Evolutionary conservation across 352 stramenopile species (phyloP).

Genomic region (Globisporangium paroecandrum): DNA sequence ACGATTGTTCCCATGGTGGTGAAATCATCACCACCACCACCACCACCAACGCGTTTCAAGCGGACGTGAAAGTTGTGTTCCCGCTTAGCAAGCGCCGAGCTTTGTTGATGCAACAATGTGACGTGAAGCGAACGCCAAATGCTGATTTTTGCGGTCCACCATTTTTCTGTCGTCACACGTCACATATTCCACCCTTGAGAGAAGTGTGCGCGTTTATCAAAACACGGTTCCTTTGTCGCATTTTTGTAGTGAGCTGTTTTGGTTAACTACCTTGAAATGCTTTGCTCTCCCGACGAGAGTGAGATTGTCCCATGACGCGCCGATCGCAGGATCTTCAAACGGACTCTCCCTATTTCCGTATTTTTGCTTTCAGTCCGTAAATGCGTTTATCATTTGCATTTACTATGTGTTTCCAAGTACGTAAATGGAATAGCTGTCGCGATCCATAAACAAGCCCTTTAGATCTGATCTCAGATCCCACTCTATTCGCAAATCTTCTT

Average conservation of each 20-base stretch:
- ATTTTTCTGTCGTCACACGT: constrained; percentile 7
- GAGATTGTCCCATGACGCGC: constrained; percentile 9
- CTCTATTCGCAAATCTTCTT: background rate
- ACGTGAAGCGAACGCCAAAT: background rate
- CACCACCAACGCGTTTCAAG: too few species aligned
- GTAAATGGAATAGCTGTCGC: background rate
- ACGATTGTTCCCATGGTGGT: too few species aligned
- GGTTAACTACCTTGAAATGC: background rate
- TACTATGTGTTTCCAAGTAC: background rate
- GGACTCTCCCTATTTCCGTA: background rate
- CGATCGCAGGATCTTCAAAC: constrained; percentile 6
- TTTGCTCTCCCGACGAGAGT: background rate
- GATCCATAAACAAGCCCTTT: background rate
- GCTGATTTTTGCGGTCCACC: background rate
- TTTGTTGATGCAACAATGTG: constrained; percentile 13
- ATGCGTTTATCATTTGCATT: background rate
- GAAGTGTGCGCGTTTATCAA: constrained; percentile 6
- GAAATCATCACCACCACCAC: too few species aligned
- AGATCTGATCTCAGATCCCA: background rate
- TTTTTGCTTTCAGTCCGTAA: background rate
- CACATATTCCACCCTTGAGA: constrained; percentile 8
- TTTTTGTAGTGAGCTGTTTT: background rate
- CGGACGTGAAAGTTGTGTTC: background rate
- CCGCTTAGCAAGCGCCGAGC: constrained; percentile 9
- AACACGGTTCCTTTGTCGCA: background rate